Evolutionary conservation across 2,329 filamentous ascomycete genomes (phyloP).

Genomic region (Colletotrichum tabaci): DNA sequence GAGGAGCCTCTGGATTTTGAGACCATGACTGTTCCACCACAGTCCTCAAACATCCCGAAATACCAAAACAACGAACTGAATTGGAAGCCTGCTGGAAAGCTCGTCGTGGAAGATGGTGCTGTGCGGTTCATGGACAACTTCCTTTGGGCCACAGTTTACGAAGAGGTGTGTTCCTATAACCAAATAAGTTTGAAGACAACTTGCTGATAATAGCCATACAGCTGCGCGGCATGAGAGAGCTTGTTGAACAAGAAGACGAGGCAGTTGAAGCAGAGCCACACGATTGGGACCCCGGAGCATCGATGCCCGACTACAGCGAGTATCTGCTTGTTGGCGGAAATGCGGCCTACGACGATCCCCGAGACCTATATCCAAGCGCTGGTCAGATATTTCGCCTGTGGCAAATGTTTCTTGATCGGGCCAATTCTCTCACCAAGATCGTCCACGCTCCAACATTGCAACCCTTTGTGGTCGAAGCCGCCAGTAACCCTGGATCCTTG

Average conservation of each 20-base stretch:
- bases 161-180: slow-evolving; percentile 62
- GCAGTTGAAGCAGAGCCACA: not conserved
- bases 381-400: slow-evolving; percentile 69
- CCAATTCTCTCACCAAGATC: slow-evolving; percentile 80
- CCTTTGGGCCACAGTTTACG: slow-evolving; percentile 68
- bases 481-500: slow-evolving; percentile 43
- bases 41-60: slow-evolving; percentile 17
- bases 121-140: slow-evolving; percentile 71
- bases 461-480: slow-evolving; percentile 49
- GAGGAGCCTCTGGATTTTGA: slow-evolving; percentile 23
- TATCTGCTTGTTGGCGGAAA: slow-evolving; percentile 26
- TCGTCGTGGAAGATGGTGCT: slow-evolving; percentile 68
- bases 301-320: slow-evolving; percentile 36
- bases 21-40: slow-evolving; percentile 1
- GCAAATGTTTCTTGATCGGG: slow-evolving; percentile 81
- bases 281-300: slow-evolving; percentile 33
- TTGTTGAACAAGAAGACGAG: slow-evolving; percentile 19
- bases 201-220: not conserved
- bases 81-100: slow-evolving; percentile 64
- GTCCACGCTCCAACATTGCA: slow-evolving; percentile 76
- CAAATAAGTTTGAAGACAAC: not conserved
- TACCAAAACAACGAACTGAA: slow-evolving; percentile 42
- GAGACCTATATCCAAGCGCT: slow-evolving; percentile 21
- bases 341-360: slow-evolving; percentile 1
- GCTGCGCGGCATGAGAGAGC: slow-evolving; percentile 29